These are phyloP conservation scores for Ustilago hordei DNA, from an alignment of 1,284 basidiomycete species.

Conservation along the genomic window DNA sequence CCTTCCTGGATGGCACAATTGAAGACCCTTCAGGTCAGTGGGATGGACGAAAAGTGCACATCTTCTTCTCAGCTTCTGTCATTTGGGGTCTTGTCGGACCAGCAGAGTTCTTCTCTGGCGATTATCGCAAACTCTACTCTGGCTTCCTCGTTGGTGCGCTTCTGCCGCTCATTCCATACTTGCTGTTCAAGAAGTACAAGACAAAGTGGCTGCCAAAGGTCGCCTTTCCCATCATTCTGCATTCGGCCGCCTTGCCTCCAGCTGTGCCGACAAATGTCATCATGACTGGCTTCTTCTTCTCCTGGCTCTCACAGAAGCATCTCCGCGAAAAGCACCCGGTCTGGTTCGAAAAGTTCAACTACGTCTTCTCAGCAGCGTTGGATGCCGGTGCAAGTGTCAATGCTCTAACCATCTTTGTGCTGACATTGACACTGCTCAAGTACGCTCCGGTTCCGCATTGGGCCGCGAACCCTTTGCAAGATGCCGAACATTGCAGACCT, in stretches of 20 bases:
- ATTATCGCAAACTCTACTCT: slow-evolving; percentile 69
- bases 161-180: slow-evolving; percentile 70
- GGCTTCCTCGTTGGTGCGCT: slow-evolving; percentile 72
- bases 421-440: slow-evolving; percentile 64
- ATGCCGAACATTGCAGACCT: slow-evolving; percentile 48
- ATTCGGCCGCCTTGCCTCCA: slow-evolving; percentile 69
- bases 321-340: slow-evolving; percentile 66
- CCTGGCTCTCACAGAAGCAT: slow-evolving; percentile 70
- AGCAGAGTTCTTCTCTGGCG: slow-evolving; percentile 71
- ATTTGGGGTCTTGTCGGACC: slow-evolving; percentile 72
- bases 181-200: slow-evolving; percentile 70
- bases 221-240: slow-evolving; percentile 72
- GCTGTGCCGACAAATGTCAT: slow-evolving; percentile 72
- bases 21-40: slow-evolving; percentile 72
- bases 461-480: slow-evolving; percentile 50
- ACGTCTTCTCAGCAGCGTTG: slow-evolving; percentile 70
- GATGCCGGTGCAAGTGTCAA: slow-evolving; percentile 71
- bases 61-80: slow-evolving; percentile 71
- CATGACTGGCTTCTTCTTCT: slow-evolving; percentile 70
- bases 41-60: slow-evolving; percentile 68
- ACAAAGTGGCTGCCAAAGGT: slow-evolving; percentile 62
- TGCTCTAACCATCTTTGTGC: slow-evolving; percentile 71
- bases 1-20: slow-evolving; percentile 70
- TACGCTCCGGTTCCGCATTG: slow-evolving; percentile 52
- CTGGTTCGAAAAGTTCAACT: slow-evolving; percentile 67